Base-by-base conservation (phyloP, 2,329 filamentous ascomycete genomes). In the Paraconiothyrium brasiliense region DNA sequence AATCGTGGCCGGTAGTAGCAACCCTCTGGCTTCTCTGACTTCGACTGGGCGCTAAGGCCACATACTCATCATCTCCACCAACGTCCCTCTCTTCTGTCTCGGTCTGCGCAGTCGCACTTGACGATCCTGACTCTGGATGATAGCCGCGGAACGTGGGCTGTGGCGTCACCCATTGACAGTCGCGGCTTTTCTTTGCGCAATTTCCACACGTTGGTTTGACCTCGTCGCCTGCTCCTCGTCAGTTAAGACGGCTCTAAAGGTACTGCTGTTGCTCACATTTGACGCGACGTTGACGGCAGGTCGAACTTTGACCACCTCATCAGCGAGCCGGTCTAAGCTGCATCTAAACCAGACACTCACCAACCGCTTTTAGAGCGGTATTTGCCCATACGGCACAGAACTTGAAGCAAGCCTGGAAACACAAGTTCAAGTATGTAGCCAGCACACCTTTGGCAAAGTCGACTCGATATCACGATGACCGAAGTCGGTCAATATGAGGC, bases 341-440 rank as follows among this genome's bases (percentile, higher is more conserved):
- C 22, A 22, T 44, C 6, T 27, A n/a, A 13, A 14, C 20, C 30
- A 35, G 46, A 20, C 49, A 69, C 71, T 67, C 39, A 76, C 73
- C 73, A 76, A 50, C 73, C 73, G 57, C 66, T 73, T 58, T 66
- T 72, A 41, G 73, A 76, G 51, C 73, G 72, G 59, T 64, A 73
- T 62, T 74, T 76, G 51, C 73, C 73, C 68, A 74, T 71, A 16
- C 4, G 22, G 35, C n/a, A 27, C n/a, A 39, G 27, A 9, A 32
- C 13, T 41, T n/a, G 47, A 50, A n/a, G 37, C 30, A 41, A n/a
- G 7, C 10, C 9, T 11, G 3, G 54, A 2, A 22, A n/a, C 20
- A 11, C 32, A 16, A 50, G 10, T 32, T 13, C 24, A 2, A 30
- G 11, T 7, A 13, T 6, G 14, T 16, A 20, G 4, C 35, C 4